These are phyloP conservation scores for Alternaria angustiovoidea DNA, from an alignment of 2,329 filamentous ascomycete genomes.

Conservation along the genomic window DNA sequence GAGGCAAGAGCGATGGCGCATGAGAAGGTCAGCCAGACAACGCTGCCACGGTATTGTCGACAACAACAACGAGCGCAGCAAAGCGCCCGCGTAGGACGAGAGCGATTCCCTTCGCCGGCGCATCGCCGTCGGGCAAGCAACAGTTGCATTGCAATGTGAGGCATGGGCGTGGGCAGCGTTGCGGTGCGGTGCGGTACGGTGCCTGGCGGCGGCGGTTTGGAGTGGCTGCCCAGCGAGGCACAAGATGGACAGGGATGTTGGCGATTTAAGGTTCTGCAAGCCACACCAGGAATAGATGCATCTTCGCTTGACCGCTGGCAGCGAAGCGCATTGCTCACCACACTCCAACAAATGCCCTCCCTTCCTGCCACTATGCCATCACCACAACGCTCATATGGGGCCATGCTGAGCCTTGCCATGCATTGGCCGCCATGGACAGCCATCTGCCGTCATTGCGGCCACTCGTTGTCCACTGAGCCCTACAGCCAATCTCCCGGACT, in stretches of 20 bases:
- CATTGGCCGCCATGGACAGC: constrained; percentile 37
- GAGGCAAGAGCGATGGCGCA: constrained; percentile 27
- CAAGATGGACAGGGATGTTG: constrained; percentile 38
- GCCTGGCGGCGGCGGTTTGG: constrained; percentile 30
- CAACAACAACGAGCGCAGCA: constrained; percentile 12
- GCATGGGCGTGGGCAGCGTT: constrained; percentile 14
- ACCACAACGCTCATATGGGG: constrained; percentile 26
- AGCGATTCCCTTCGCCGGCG: constrained; percentile 27
- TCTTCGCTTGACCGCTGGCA: constrained; percentile 33
- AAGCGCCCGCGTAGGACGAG: constrained; percentile 33
- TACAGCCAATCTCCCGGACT: constrained; percentile 23
- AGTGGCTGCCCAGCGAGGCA: constrained; percentile 41
- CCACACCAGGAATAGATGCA: constrained; percentile 51
- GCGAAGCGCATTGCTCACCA: constrained; percentile 41
- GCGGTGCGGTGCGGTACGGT: constrained; percentile 25
- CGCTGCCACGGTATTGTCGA: constrained; percentile 11
- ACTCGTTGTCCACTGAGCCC: constrained; percentile 25
- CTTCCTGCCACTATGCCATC: constrained; percentile 33
- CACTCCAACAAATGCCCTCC: constrained; percentile 38
- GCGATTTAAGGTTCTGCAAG: constrained; percentile 50
- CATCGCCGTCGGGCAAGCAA: constrained; percentile 19
- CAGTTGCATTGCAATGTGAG: not conserved
- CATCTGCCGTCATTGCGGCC: constrained; percentile 32
- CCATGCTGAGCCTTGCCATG: constrained; percentile 34
- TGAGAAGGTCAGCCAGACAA: constrained; percentile 18